Percentiles rank a stretch among this genome's conserved stretches.
Evolutionary conservation across 306 rosid species (phyloP).

Genomic region (Ammopiptanthus mongolicus): DNA sequence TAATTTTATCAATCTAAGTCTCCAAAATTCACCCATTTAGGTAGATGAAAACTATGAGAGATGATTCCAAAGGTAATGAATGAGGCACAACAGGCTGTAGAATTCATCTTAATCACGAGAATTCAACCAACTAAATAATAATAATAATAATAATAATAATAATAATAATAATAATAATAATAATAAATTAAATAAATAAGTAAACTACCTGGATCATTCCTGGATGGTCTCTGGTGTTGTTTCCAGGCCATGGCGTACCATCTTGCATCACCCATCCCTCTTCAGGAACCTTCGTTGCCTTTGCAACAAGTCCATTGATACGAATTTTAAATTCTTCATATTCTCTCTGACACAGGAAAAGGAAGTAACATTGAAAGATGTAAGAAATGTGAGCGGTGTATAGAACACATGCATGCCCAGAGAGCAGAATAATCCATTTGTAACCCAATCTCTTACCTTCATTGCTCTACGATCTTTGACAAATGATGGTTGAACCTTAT

Average conservation of each 20-base stretch:
- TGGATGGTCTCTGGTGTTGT: constrained; percentile 92
- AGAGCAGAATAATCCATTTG: neutral
- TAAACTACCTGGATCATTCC: constrained; percentile 87
- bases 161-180: neutral
- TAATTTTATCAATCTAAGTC: neutral
- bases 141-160: neutral
- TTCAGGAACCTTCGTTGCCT: constrained; percentile 76
- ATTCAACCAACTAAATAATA: constrained; percentile 12
- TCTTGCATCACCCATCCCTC: constrained; percentile 98
- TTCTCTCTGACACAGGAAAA: constrained; percentile 54
- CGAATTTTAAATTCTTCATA: constrained; percentile 90
- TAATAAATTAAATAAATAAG: neutral
- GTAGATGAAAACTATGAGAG: neutral
- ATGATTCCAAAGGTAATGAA: neutral
- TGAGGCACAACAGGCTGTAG: neutral
- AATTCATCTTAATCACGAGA: neutral
- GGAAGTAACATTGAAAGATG: constrained; percentile 1
- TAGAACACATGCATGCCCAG: neutral
- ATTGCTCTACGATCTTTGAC: constrained; percentile 90
- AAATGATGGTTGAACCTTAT: constrained; percentile 83
- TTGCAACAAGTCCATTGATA: constrained; percentile 66
- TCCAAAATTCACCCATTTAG: neutral
- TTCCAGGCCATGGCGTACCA: constrained; percentile 97
- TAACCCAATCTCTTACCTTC: constrained; percentile 52
- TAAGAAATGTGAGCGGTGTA: neutral